Base-by-base conservation (phyloP, 192 early-diverging fungal genomes). In the Glomus cerebriforme region DNA sequence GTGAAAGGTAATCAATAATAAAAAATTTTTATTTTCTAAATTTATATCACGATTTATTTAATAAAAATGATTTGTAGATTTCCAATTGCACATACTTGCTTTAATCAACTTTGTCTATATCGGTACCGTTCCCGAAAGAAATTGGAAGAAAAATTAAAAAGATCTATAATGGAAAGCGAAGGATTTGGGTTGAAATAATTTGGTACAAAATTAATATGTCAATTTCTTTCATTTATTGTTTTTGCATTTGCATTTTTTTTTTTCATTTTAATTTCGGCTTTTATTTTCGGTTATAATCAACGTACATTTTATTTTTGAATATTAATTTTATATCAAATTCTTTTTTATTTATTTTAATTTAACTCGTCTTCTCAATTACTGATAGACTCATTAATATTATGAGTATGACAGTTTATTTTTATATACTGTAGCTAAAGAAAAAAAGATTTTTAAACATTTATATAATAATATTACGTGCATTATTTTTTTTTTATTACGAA, bases 41-140 rank as follows among this genome's bases (percentile, higher is more conserved):
- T 22, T 45, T 8, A 32, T 19, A 65, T n/a, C 10, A 63, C 2
- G 19, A 27, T 65, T 22, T 58, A 39, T 78, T 17, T 34, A 12
- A n/a, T 13, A 13, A 27, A n/a, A 26, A n/a, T 27, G 22, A 64
- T 15, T 64, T 39, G 19, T 70, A 88, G 96, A 24, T 85, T 96
- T 47, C 97, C 97, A 1, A 90, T 92, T 45, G 95, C 97, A 7
- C 97, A 96, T 80, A 98, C 97, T 0, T 98, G 97, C 82, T 97
- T 95, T 79, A 97, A 98, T 81, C 95, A 96, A 79, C 82, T 98
- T 26, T 88, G 95, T 15, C 83, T 98, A 7, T 95, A 92, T 82
- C 86, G 89, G 75, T 97, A 98, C 79, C 75, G 87, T 7, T 83
- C 85, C 15, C 86, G 88, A 69, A 86, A 90, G 27, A 93, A 93